Percentiles rank a stretch among this genome's conserved stretches.
Evolutionary conservation across 192 early-diverging fungal species (phyloP).

Genomic region (Diversispora eburnea): DNA sequence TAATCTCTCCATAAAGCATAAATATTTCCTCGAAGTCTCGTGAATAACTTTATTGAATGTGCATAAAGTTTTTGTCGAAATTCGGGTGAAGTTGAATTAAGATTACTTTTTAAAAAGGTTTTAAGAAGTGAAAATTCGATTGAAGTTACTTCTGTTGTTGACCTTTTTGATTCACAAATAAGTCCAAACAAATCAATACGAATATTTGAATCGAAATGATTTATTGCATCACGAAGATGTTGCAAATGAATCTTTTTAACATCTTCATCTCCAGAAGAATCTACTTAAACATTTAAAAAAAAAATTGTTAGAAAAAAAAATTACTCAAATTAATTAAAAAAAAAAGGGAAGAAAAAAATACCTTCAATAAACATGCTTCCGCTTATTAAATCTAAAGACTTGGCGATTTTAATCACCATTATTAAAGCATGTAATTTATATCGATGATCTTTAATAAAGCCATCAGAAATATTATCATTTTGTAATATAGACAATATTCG

Average conservation of each 20-base stretch:
- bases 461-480: slow-evolving; percentile 17
- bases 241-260: slow-evolving; percentile 40
- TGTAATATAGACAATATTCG: slow-evolving; percentile 40
- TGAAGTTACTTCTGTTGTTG: slow-evolving; percentile 54
- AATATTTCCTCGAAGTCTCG: slow-evolving; percentile 54
- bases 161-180: slow-evolving; percentile 74
- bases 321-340: not conserved
- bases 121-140: slow-evolving; percentile 66
- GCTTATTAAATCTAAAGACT: slow-evolving; percentile 55
- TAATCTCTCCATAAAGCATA: slow-evolving; percentile 41
- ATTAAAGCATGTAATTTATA: slow-evolving; percentile 64
- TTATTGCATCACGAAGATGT: slow-evolving; percentile 58
- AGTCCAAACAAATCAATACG: slow-evolving; percentile 77
- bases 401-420: slow-evolving; percentile 50
- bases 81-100: slow-evolving; percentile 71
- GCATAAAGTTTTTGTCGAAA: slow-evolving; percentile 75
- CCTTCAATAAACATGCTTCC: slow-evolving; percentile 37
- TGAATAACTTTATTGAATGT: slow-evolving; percentile 56
- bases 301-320: not conserved
- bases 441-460: slow-evolving; percentile 32
- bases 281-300: not conserved
- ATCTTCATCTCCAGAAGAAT: not conserved
- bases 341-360: not conserved
- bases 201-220: slow-evolving; percentile 67
- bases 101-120: slow-evolving; percentile 63